phyloP scores from a whole-genome alignment of 75 land plant species.

The Selaginella tamariscina region DNA sequence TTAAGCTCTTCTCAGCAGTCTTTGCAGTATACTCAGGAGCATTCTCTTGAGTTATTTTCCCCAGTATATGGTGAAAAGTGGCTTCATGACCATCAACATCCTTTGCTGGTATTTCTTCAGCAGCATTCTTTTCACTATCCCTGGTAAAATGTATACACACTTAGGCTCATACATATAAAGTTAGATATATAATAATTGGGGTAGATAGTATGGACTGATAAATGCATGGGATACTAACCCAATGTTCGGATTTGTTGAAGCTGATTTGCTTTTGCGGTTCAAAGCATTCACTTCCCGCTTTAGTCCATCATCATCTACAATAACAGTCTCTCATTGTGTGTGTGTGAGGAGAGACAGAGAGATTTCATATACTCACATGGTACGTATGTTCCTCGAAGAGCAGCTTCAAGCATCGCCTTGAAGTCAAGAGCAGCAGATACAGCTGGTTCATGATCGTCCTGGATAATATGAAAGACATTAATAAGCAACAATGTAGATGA shows the following conservation, averaged over 20 bases:
- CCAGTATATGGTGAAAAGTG: background rate
- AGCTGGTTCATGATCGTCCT: slow-evolving; percentile 25
- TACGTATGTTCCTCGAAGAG: slow-evolving; percentile 39
- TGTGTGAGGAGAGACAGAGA: too few relatives aligned
- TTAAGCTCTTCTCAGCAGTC: background rate
- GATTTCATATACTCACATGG: slow-evolving; percentile 24
- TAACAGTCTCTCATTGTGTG: background rate
- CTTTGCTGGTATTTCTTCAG: background rate
- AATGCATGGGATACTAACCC: background rate
- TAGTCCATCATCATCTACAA: background rate
- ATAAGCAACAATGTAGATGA: background rate
- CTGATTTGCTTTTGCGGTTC: background rate
- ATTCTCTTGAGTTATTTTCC: background rate
- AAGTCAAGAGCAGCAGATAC: slow-evolving; percentile 50
- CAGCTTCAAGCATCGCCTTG: slow-evolving; percentile 54
- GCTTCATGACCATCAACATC: background rate
- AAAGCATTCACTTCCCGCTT: too few relatives aligned
- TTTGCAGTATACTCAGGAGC: background rate
- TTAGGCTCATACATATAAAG: too few relatives aligned
- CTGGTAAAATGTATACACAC: too few relatives aligned
- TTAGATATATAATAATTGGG: too few relatives aligned
- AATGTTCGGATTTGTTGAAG: background rate
- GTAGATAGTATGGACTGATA: background rate
- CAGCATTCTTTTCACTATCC: background rate
- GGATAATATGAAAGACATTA: background rate